These are phyloP conservation scores for Yamadazyma phyllophila DNA, from an alignment of 805 yeast genomes.

Conservation along the genomic window DNA sequence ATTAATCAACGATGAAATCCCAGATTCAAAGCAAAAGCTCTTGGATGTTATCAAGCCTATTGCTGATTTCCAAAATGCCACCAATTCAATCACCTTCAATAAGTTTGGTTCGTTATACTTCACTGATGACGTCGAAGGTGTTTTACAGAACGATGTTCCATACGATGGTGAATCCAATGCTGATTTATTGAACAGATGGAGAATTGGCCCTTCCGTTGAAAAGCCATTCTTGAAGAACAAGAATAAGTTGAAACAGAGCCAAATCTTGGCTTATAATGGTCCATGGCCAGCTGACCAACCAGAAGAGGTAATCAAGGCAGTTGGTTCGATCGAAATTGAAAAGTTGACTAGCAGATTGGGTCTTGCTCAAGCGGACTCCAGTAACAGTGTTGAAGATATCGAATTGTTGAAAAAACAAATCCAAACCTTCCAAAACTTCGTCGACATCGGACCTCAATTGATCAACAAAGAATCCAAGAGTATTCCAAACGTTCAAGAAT, in stretches of 20 bases:
- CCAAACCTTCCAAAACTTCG: constrained; percentile 60
- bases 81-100: constrained; percentile 60
- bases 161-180: constrained; percentile 58
- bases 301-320: constrained; percentile 57
- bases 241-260: constrained; percentile 47
- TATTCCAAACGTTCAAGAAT: constrained; percentile 59
- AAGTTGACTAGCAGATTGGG: constrained; percentile 53
- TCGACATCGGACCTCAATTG: constrained; percentile 54
- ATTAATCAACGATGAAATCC: constrained; percentile 53
- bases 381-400: constrained; percentile 43
- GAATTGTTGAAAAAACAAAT: constrained; percentile 49
- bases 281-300: constrained; percentile 72
- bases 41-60: constrained; percentile 68
- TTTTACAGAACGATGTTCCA: constrained; percentile 39
- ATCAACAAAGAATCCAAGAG: constrained; percentile 52
- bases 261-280: constrained; percentile 56
- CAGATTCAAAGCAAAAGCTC: constrained; percentile 48
- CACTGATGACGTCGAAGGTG: constrained; percentile 57
- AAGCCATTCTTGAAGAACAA: constrained; percentile 73
- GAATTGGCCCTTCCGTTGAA: constrained; percentile 88
- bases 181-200: constrained; percentile 66
- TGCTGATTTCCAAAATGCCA: constrained; percentile 59
- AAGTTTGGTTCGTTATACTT: constrained; percentile 83
- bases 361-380: constrained; percentile 53
- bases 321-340: constrained; percentile 68